These are phyloP conservation scores for Acmispon strigosus DNA, from an alignment of 306 rosid genomes.

Conservation along the genomic window DNA sequence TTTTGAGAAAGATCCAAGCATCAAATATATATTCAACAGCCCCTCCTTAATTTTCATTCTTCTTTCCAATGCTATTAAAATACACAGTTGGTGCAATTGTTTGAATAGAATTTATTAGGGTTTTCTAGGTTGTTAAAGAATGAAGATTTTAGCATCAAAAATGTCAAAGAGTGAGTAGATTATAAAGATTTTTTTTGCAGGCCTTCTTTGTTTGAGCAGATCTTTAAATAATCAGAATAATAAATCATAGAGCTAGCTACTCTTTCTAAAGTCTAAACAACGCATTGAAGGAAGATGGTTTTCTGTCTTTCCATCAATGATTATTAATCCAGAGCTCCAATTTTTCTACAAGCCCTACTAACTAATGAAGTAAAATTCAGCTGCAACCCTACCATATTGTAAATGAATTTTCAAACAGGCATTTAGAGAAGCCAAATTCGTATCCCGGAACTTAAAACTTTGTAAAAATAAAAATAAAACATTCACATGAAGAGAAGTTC, in stretches of 20 bases:
- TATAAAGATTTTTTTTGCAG: not conserved
- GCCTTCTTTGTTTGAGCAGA: not conserved
- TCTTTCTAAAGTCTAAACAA: not conserved
- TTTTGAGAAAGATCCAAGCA: not conserved
- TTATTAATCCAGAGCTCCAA: not conserved
- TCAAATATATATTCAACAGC: not conserved
- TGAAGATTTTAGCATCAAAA: not conserved
- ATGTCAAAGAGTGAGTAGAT: not conserved
- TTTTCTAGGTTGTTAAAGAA: not conserved
- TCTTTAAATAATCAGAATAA: too few relatives aligned
- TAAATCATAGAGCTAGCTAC: not conserved
- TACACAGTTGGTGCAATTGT: not conserved
- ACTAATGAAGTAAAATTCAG: not conserved
- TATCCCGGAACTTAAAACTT: not conserved
- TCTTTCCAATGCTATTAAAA: not conserved
- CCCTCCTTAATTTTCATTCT: not conserved
- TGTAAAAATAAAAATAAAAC: too few relatives aligned
- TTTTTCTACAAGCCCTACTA: not conserved
- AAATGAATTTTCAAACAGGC: too few relatives aligned
- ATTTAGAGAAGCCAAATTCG: not conserved
- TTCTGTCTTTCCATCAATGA: not conserved
- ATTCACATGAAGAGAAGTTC: not conserved
- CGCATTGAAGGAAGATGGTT: not conserved
- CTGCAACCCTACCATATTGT: not conserved
- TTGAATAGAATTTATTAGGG: not conserved